Conservation (phyloP, 1,284 basidiomycete genomes). For the Cystobasidium sp. region DNA sequence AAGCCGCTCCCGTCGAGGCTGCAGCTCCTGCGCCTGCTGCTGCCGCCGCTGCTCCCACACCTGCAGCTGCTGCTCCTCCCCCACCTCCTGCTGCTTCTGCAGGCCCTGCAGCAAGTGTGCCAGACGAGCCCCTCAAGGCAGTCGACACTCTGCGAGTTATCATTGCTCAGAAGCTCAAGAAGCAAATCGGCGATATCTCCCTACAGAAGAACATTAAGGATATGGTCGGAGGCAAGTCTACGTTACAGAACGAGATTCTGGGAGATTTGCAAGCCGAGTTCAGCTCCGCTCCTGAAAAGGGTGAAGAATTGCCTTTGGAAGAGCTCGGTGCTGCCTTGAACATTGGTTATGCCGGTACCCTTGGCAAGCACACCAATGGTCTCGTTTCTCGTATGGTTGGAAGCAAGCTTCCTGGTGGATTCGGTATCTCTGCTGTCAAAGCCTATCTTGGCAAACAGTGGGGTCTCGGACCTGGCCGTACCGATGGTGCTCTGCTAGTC, state of each 20-base stretch:
- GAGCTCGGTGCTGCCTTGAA: constrained; percentile 87
- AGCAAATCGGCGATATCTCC: constrained; percentile 83
- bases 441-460: constrained; percentile 84
- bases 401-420: constrained; percentile 97
- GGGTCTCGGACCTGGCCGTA: constrained; percentile 87
- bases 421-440: constrained; percentile 94
- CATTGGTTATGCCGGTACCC: constrained; percentile 78
- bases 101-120: constrained; percentile 72
- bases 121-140: constrained; percentile 90
- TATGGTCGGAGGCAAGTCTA: constrained; percentile 96
- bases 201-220: constrained; percentile 97
- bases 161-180: constrained; percentile 98
- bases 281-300: constrained; percentile 88
- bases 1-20: constrained; percentile 58
- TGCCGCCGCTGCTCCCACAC: constrained; percentile 59
- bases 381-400: constrained; percentile 90
- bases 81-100: constrained; percentile 61
- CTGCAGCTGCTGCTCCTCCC: constrained; percentile 61
- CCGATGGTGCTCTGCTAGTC: constrained; percentile 88
- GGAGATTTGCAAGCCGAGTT: constrained; percentile 56
- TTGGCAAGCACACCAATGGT: constrained; percentile 94
- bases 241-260: constrained; percentile 62
- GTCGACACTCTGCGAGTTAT: constrained; percentile 85
- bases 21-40: constrained; percentile 56
- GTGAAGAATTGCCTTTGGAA: constrained; percentile 92